Evolutionary conservation across 164 flowering plant species (phyloP).

Genomic region (Cinnamomum chago): DNA sequence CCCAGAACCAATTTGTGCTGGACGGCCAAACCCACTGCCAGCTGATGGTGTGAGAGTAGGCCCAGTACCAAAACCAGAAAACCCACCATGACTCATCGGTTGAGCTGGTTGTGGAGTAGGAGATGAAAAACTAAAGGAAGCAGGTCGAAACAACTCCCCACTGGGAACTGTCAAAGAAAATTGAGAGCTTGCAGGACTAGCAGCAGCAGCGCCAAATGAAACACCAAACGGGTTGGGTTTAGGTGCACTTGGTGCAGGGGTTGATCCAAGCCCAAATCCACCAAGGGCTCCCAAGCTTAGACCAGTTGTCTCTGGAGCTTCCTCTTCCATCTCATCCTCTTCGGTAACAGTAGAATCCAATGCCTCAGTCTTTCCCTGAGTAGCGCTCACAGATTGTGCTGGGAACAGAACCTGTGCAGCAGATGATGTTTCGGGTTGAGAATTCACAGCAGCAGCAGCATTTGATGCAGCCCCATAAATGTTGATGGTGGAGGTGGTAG

Average conservation of each 20-base stretch:
- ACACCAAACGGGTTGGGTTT: conserved; percentile 75
- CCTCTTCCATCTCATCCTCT: conserved; percentile 98
- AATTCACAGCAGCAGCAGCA: conserved; percentile 15
- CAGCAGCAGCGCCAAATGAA: conserved; percentile 30
- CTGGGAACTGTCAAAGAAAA: conserved; percentile 41
- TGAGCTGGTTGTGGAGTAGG: conserved; percentile 43
- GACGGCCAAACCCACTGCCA: conserved; percentile 74
- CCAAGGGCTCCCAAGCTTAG: conserved; percentile 54
- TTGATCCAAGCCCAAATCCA: conserved; percentile 68
- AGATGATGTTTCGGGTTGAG: conserved; percentile 30
- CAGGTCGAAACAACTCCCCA: conserved; percentile 80
- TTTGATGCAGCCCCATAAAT: conserved; percentile 16
- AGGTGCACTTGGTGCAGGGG: conserved; percentile 39
- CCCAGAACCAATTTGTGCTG: conserved; percentile 62
- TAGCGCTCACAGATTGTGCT: conserved; percentile 19
- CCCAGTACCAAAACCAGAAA: conserved; percentile 46
- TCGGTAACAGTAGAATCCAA: conserved; percentile 34
- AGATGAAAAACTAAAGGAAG: conserved; percentile 67
- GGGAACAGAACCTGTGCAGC: conserved; percentile 11
- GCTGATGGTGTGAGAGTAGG: conserved; percentile 31
- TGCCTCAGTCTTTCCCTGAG: conserved; percentile 30
- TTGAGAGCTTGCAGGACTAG: conserved; percentile 37
- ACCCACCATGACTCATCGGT: conserved; percentile 28
- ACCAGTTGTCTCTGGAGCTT: conserved; percentile 64
- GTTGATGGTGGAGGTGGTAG: conserved; percentile 10